Base-by-base conservation (phyloP, 805 yeast species). In the Lipomyces chichibuensis region DNA sequence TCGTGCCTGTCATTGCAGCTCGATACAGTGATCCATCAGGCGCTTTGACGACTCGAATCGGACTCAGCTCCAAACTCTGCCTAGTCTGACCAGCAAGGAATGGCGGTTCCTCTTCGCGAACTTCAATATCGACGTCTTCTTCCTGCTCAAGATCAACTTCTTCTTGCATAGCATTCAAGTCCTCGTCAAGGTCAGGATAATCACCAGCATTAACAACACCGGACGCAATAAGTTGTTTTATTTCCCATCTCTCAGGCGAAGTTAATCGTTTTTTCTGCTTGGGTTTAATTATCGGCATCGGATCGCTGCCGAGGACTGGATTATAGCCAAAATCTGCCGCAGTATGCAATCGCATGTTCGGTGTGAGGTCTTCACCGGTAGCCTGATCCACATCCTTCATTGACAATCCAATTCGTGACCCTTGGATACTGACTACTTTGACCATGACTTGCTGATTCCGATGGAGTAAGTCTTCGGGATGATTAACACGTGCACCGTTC, bases 181-280 rank as follows among this genome's bases (percentile, higher is more conserved):
- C 80, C 35, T 81, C 84, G 57, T 80, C 80, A 1, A 88, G 74
- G 63, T 87, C 93, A 0, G 92, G 92, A 74, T 87, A 87, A 69
- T 88, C 93, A 2, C 85, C 82, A 0, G 88, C 84, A 4, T 87
- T 81, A 0, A 87, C 85, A 0, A 85, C 93, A 2, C 96, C 96
- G 4, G 94, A 85, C 0, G 94, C 88, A 32, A 89, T 90, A 57
- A 93, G 79, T 75, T 93, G 97, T 43, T 90, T 82, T 61, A 91
- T 83, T 75, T 94, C 98, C 97, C 97, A 93, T 64, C 92, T 78
- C 77, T 93, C 98, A 0, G 96, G 96, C 0, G 96, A 89, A 0
- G 96, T 88, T 46, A 88, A 76, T 62, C 90, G 82, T 67, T 82
- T 78, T 68, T 77, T 80, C 7, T 27, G 25, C 32, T 20, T 52